Evolutionary conservation across 169 alveolate species (phyloP).

Genomic region (Hammondia hammondi): DNA sequence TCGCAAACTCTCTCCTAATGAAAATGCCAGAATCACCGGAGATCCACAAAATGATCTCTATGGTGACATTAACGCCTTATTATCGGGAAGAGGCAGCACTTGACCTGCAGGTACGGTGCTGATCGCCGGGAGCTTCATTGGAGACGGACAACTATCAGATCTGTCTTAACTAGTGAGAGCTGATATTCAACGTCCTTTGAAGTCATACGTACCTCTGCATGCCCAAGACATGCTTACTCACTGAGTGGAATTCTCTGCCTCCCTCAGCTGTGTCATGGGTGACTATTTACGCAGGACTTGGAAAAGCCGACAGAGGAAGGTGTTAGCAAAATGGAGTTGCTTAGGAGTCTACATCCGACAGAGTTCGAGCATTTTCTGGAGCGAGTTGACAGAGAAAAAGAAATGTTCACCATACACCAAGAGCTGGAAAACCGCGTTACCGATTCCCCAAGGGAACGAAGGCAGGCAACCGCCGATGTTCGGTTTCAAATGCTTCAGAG

Average conservation of each 20-base stretch:
- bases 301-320: conserved; percentile 69
- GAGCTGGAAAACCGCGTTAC: conserved; percentile 67
- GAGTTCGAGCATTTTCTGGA: conserved; percentile 66
- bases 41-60: conserved; percentile 59
- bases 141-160: no score
- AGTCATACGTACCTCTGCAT: neutral
- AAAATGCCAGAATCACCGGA: conserved; percentile 63
- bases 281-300: conserved; percentile 11
- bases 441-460: conserved; percentile 58
- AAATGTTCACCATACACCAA: conserved; percentile 56
- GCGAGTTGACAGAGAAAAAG: conserved; percentile 66
- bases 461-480: conserved; percentile 49
- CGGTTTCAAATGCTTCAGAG: conserved; percentile 58
- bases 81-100: conserved; percentile 66
- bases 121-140: no score
- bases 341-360: conserved; percentile 55
- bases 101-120: conserved; percentile 39
- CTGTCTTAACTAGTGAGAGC: no score
- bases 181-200: no score
- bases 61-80: conserved; percentile 66
- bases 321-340: conserved; percentile 69
- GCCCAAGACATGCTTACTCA: neutral
- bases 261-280: neutral
- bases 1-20: conserved; percentile 63
- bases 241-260: neutral